Conservation (phyloP, 352 stramenopile genomes). For the Globisporangium nodosum region DNA sequence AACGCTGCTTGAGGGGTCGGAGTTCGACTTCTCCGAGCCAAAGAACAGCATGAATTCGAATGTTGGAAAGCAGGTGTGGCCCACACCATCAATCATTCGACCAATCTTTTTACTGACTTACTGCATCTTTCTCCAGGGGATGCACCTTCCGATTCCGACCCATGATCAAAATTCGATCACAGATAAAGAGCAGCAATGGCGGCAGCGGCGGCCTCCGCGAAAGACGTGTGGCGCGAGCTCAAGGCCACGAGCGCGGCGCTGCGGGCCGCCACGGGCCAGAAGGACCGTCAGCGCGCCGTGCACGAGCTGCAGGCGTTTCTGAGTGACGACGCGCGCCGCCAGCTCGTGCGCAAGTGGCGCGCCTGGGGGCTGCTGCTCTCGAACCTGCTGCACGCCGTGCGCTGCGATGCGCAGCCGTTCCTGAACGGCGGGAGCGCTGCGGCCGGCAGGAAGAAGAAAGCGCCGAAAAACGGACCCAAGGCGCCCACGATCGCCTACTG, state of each 20-base stretch:
- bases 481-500: conserved; percentile 45
- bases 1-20: too few relatives aligned
- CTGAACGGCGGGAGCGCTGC: conserved; percentile 12
- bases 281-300: conserved; percentile 24
- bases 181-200: not conserved
- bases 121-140: too few relatives aligned
- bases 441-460: conserved; percentile 18
- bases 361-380: conserved; percentile 59
- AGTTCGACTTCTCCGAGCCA: too few relatives aligned
- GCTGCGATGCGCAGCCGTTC: conserved; percentile 40
- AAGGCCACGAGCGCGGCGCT: conserved; percentile 37
- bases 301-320: conserved; percentile 46
- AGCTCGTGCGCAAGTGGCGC: conserved; percentile 67
- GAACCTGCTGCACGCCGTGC: conserved; percentile 40
- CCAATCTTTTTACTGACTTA: too few relatives aligned
- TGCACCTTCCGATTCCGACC: too few relatives aligned
- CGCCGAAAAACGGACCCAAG: conserved; percentile 15
- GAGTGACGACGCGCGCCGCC: conserved; percentile 33
- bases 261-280: conserved; percentile 31
- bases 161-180: too few relatives aligned
- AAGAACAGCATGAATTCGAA: too few relatives aligned
- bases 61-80: too few relatives aligned
- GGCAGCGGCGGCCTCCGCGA: conserved; percentile 5
- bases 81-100: too few relatives aligned
- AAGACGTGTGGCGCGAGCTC: conserved; percentile 44